phyloP scores from a whole-genome alignment of 1,139 yeast genomes.

The Kodamaea plutei region DNA sequence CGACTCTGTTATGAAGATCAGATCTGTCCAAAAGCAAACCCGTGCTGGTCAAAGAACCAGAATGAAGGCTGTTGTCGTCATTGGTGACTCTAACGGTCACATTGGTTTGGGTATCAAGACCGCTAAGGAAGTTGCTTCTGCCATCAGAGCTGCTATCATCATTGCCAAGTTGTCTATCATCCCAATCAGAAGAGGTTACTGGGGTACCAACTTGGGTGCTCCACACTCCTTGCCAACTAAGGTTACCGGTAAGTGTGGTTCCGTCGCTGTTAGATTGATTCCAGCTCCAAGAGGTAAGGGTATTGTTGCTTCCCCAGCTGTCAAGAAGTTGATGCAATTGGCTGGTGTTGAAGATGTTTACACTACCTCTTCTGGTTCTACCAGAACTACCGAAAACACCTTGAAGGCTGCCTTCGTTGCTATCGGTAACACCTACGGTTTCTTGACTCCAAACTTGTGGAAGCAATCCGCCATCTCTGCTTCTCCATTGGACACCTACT shows the following conservation, averaged over 20 bases:
- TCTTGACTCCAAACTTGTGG: conserved; percentile 99
- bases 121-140: conserved; percentile 99
- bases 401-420: conserved; percentile 99
- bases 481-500: conserved; percentile 92
- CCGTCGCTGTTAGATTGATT: conserved; percentile 95
- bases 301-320: conserved; percentile 99
- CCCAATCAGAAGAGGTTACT: conserved; percentile 99
- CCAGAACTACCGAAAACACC: conserved; percentile 99
- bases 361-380: conserved; percentile 98
- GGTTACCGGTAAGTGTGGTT: conserved; percentile 99
- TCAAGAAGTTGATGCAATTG: conserved; percentile 96
- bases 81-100: conserved; percentile 99
- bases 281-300: conserved; percentile 99
- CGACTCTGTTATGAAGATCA: conserved; percentile 99
- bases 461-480: conserved; percentile 75
- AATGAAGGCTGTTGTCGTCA: conserved; percentile 99
- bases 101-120: conserved; percentile 99
- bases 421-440: conserved; percentile 99
- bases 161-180: conserved; percentile 98
- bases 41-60: conserved; percentile 99
- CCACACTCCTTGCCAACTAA: conserved; percentile 98
- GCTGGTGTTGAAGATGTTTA: conserved; percentile 99
- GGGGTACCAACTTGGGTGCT: conserved; percentile 99
- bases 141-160: conserved; percentile 99
- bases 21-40: conserved; percentile 99